These are phyloP conservation scores for Amaranthus hypochondriacus DNA, from an alignment of 148 eudicot species.

Conservation along the genomic window DNA sequence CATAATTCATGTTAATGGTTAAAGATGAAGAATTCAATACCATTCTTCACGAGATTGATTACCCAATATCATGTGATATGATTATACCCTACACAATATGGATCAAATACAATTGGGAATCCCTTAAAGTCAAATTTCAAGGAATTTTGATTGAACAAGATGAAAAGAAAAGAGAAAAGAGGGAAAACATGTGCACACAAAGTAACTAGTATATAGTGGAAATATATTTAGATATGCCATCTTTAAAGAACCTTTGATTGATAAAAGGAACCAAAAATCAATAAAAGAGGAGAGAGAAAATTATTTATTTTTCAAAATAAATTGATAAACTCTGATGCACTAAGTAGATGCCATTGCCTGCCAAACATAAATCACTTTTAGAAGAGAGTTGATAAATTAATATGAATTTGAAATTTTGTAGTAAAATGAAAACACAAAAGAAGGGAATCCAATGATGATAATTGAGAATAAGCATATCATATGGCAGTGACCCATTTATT, in stretches of 20 bases:
- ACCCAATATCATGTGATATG: too few relatives aligned
- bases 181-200: constrained; percentile 21
- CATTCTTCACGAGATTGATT: background rate
- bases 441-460: constrained; percentile 29
- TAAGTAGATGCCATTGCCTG: constrained; percentile 24
- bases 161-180: background rate
- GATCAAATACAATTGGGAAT: constrained; percentile 1
- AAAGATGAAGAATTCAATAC: background rate
- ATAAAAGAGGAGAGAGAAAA: background rate
- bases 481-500: constrained; percentile 14
- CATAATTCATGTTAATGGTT: background rate
- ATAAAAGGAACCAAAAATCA: background rate
- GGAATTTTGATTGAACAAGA: background rate
- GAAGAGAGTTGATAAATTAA: background rate
- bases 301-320: background rate
- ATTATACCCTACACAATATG: constrained; percentile 2
- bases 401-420: background rate
- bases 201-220: constrained; percentile 5
- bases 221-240: constrained; percentile 11
- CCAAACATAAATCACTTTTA: constrained; percentile 18
- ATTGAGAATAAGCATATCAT: background rate
- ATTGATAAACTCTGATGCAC: constrained; percentile 11
- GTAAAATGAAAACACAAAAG: background rate
- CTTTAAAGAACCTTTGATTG: constrained; percentile 8
- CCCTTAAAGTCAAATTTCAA: constrained; percentile 13